Conservation (phyloP, 2,329 filamentous ascomycete species). For the Stachybotrys echinatus region DNA sequence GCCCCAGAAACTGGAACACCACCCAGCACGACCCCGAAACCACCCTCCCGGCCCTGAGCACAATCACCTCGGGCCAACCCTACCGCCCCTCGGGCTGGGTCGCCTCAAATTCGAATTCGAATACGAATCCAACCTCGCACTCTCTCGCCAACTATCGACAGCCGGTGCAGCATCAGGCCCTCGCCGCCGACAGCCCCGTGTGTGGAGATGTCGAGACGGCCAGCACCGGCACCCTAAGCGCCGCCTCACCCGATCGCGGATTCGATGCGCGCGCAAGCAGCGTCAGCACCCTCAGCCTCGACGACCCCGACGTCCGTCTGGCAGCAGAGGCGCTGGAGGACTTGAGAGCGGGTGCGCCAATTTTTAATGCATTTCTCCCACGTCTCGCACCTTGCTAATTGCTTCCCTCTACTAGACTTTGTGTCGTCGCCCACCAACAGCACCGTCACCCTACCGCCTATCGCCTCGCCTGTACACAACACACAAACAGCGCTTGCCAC, state of each 20-base stretch:
- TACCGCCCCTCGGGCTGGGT: conserved; percentile 32
- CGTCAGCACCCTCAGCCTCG: conserved; percentile 52
- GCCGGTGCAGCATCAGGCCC: conserved; percentile 13
- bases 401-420: conserved; percentile 45
- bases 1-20: conserved; percentile 12
- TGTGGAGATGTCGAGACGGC: conserved; percentile 43
- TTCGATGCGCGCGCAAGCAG: conserved; percentile 41
- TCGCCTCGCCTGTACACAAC: conserved; percentile 16
- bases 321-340: conserved; percentile 74
- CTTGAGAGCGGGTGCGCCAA: conserved; percentile 58
- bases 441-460: conserved; percentile 11
- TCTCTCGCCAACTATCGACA: conserved; percentile 39
- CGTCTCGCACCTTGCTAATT: conserved; percentile 8
- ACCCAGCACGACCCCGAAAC: conserved; percentile 19
- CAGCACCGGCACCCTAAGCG: conserved; percentile 33
- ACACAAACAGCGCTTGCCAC: conserved; percentile 20
- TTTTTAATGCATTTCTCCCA: conserved; percentile 6
- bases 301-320: conserved; percentile 62
- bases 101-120: no score
- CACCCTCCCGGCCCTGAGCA: conserved; percentile 30
- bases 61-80: conserved; percentile 23
- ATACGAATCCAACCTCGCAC: no score
- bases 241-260: conserved; percentile 40
- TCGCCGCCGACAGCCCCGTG: conserved; percentile 38
- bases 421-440: conserved; percentile 55